Base-by-base conservation (phyloP, 129 eudicot species). In the Calendula officinalis region DNA sequence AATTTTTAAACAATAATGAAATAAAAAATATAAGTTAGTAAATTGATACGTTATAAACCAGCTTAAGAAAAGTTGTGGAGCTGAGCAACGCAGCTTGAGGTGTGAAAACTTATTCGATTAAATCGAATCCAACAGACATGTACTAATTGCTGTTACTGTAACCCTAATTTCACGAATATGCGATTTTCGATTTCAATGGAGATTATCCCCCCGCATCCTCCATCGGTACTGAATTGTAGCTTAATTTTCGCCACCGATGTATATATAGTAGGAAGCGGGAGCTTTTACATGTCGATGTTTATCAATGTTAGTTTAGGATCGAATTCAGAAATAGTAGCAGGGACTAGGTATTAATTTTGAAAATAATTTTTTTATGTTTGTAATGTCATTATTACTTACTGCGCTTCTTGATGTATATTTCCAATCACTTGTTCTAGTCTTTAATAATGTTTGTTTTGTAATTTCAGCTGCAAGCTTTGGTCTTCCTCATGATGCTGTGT, bases 171-270 rank as follows among this genome's bases (percentile, higher is more conserved):
- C 30, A 17, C 35, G 55, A 51, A 11, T 45, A 81, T 51, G 66
- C 8, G 80, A 72, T 14, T 43, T n/a, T n/a, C 5, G 81, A 60
- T 48, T 80, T 82, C 62, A 81, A 81, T 50, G 95, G 95, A 30
- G 95, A 86, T 73, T 89, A 89, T 69, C 70, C 90, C 2, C 95
- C 97, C 97, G 63, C 45, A 85, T 6, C 95, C 95, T 0, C 84
- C 95, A n/a, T 91, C 48, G 77, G 17, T 69, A 90, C 6, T 91
- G 97, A 80, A 78, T 39, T 95, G 97, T 16, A 61, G 66, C 9
- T 68, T 87, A 72, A 75, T 80, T 56, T 84, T 91, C 95, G 97
- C 75, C 0, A 64, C 35, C 3, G 78, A 82, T 62, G 83, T 84
- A 38, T 84, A 75, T 46, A 66, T 91, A 52, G 60, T 67, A 38